Percentiles rank a stretch among this genome's conserved stretches.
phyloP scores from a whole-genome alignment of 2,329 filamentous ascomycete species.

The Microdochium bolleyi region DNA sequence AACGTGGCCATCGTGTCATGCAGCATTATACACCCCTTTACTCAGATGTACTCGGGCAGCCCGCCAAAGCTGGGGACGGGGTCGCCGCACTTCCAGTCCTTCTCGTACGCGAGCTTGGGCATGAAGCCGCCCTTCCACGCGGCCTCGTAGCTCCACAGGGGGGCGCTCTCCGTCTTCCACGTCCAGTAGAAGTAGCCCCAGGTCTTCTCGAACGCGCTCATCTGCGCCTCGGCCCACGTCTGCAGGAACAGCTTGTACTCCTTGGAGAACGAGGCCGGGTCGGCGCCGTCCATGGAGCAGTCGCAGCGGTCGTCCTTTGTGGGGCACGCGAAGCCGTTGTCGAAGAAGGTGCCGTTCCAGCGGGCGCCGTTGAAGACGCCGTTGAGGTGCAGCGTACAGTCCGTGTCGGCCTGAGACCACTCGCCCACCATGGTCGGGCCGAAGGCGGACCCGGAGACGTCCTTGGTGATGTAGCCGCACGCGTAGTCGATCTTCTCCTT shows the following conservation, averaged over 20 bases:
- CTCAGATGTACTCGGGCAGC: neutral
- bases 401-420: slow-evolving; percentile 70
- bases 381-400: slow-evolving; percentile 53
- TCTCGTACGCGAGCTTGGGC: slow-evolving; percentile 2
- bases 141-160: slow-evolving; percentile 65
- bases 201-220: slow-evolving; percentile 63
- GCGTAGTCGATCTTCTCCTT: slow-evolving; percentile 60
- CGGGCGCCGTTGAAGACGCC: slow-evolving; percentile 62
- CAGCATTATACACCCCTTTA: too few relatives aligned
- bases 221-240: slow-evolving; percentile 68
- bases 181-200: slow-evolving; percentile 85
- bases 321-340: slow-evolving; percentile 24
- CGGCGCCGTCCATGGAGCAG: slow-evolving; percentile 4
- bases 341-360: slow-evolving; percentile 59
- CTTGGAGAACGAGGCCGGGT: slow-evolving; percentile 40
- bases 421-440: slow-evolving; percentile 62
- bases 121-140: slow-evolving; percentile 9
- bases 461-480: slow-evolving; percentile 58
- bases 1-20: too few relatives aligned
- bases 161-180: slow-evolving; percentile 65
- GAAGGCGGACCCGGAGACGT: slow-evolving; percentile 55
- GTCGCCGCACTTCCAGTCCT: neutral
- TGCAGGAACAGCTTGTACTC: slow-evolving; percentile 52
- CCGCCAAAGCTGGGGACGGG: neutral
- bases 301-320: slow-evolving; percentile 49